Percentiles rank a stretch among this genome's conserved stretches.
phyloP scores from a whole-genome alignment of 1,284 basidiomycete genomes.

The Taiwanofungus camphoratus region DNA sequence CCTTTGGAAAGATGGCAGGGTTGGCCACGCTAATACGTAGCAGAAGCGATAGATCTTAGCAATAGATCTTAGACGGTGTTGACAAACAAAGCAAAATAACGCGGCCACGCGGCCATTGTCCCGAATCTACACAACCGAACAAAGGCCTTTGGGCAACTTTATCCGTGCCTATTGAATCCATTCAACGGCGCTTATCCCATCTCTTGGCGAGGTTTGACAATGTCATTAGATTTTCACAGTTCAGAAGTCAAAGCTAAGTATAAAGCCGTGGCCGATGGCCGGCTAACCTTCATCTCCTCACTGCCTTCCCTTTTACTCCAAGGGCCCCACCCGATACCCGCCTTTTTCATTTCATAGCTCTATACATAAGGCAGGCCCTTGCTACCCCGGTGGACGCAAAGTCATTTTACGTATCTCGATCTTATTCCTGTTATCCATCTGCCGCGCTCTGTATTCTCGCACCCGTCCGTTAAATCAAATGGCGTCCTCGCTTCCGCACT shows the following conservation, averaged over 20 bases:
- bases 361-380: conserved; percentile 32
- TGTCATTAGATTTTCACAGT: conserved; percentile 11
- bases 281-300: conserved; percentile 18
- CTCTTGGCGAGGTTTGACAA: conserved; percentile 18
- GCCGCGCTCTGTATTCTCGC: conserved; percentile 6
- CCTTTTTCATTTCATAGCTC: conserved; percentile 16
- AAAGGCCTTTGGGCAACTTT: no score
- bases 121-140: no score
- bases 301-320: conserved; percentile 18
- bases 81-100: conserved; percentile 16
- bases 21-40: no score
- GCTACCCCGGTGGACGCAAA: conserved; percentile 28
- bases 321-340: conserved; percentile 22
- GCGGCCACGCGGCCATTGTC: conserved; percentile 18
- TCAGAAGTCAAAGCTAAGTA: conserved; percentile 15
- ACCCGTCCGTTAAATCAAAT: conserved; percentile 13
- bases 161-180: conserved; percentile 12
- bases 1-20: no score
- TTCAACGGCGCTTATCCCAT: conserved; percentile 1
- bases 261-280: conserved; percentile 23
- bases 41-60: no score
- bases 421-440: conserved; percentile 11
- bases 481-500: conserved; percentile 21
- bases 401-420: conserved; percentile 15
- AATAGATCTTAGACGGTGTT: no score